Percentiles rank a stretch among this genome's conserved stretches.
phyloP scores from a whole-genome alignment of 208 protist genomes.

The Acanthamoeba lugdunensis region DNA sequence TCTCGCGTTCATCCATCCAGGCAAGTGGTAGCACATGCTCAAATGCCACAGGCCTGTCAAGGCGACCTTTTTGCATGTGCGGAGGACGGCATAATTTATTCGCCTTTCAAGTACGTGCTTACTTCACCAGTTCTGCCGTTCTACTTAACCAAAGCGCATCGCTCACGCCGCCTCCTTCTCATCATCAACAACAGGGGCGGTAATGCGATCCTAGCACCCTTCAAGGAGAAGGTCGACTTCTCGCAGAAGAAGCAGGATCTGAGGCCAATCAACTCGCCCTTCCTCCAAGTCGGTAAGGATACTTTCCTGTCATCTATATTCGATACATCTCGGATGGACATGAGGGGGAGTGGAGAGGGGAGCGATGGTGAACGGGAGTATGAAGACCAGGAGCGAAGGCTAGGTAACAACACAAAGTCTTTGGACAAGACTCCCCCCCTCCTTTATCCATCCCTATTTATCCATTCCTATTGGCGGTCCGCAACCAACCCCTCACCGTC shows the following conservation, averaged over 20 bases:
- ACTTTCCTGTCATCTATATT: constrained; percentile 15
- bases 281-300: constrained; percentile 12
- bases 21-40: constrained; percentile 26
- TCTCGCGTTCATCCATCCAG: background rate
- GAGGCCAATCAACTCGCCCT: constrained; percentile 19
- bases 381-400: background rate
- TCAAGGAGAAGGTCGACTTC: constrained; percentile 48
- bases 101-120: constrained; percentile 25
- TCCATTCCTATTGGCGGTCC: background rate
- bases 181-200: constrained; percentile 1
- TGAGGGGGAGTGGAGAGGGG: background rate
- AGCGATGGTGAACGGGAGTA: background rate
- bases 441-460: background rate
- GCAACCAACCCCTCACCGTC: background rate
- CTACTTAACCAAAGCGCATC: background rate
- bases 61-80: constrained; percentile 22
- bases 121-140: background rate
- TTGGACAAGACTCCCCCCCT: background rate
- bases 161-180: background rate
- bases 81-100: constrained; percentile 12
- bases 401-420: background rate
- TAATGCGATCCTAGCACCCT: background rate
- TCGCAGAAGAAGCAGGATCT: constrained; percentile 37
- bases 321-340: background rate
- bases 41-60: constrained; percentile 1